Conservation (phyloP, 345 rosid genomes). For the Eucalyptus polybractea region DNA sequence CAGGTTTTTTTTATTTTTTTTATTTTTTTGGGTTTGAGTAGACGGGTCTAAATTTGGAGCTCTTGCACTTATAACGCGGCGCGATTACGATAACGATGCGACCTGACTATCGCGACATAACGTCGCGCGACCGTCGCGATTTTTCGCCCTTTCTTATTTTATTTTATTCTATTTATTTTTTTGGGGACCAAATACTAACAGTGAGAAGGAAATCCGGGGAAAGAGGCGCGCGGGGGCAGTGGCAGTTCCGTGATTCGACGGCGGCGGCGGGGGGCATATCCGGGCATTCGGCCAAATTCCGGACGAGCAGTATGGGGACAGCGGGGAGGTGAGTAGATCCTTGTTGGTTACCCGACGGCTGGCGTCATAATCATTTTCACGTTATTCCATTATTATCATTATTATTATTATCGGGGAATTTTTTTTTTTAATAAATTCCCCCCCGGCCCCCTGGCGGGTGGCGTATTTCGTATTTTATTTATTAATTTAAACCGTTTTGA, state of each 20-base stretch:
- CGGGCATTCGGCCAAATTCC: background rate
- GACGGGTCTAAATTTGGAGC: no score
- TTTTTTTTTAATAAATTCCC: no score
- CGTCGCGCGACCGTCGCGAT: background rate
- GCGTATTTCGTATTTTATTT: background rate
- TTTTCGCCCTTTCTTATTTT: background rate
- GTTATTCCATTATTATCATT: background rate
- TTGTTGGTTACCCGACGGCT: background rate
- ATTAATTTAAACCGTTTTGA: background rate
- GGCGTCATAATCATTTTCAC: background rate
- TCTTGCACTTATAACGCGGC: background rate
- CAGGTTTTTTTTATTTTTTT: no score
- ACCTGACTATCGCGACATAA: background rate
- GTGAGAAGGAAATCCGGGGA: background rate
- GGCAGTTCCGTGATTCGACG: background rate
- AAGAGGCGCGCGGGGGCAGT: background rate
- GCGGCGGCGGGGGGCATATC: background rate
- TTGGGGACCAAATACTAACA: background rate
- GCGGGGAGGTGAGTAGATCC: background rate
- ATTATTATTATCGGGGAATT: no score
- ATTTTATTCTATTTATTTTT: no score
- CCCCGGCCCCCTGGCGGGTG: no score
- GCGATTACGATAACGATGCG: background rate
- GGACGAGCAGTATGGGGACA: background rate
- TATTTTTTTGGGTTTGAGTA: no score